These are phyloP conservation scores for Botrytis sinoallii DNA, from an alignment of 2,329 filamentous ascomycete genomes.

Conservation along the genomic window DNA sequence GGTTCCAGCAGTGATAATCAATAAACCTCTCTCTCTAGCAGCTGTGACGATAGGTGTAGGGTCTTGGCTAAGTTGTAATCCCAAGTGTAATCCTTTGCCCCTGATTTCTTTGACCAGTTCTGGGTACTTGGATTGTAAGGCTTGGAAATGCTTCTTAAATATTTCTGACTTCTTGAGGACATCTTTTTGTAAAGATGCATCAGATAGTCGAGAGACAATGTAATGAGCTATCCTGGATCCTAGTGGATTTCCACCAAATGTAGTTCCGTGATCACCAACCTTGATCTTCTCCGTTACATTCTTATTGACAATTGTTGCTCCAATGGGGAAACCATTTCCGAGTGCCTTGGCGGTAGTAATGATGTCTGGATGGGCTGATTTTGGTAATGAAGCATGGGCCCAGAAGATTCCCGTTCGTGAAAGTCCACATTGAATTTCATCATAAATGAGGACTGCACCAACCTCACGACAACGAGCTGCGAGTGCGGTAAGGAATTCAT, in stretches of 20 bases:
- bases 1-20: conserved; percentile 89
- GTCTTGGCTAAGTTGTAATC: conserved; percentile 75
- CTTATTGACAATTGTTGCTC: conserved; percentile 64
- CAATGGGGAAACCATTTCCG: conserved; percentile 94
- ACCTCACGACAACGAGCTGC: conserved; percentile 81
- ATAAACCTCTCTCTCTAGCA: conserved; percentile 78
- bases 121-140: conserved; percentile 60
- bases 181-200: conserved; percentile 63
- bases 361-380: conserved; percentile 86
- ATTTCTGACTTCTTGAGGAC: conserved; percentile 66
- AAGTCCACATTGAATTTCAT: conserved; percentile 96
- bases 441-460: conserved; percentile 85
- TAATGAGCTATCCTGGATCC: conserved; percentile 74
- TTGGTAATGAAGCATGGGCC: conserved; percentile 75
- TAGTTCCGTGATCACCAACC: conserved; percentile 69
- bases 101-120: conserved; percentile 73
- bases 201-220: conserved; percentile 73
- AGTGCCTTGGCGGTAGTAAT: conserved; percentile 93
- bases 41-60: conserved; percentile 75
- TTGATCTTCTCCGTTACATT: conserved; percentile 64
- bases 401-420: conserved; percentile 84
- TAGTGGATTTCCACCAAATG: conserved; percentile 71
- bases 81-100: conserved; percentile 81
- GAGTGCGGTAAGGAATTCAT: conserved; percentile 81
- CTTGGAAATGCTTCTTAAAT: conserved; percentile 57